Evolutionary conservation across 805 yeast species (phyloP), one percentile per base, ranked within the genome.

Genomic region (Schizosaccharomyces octosporus): DNA sequence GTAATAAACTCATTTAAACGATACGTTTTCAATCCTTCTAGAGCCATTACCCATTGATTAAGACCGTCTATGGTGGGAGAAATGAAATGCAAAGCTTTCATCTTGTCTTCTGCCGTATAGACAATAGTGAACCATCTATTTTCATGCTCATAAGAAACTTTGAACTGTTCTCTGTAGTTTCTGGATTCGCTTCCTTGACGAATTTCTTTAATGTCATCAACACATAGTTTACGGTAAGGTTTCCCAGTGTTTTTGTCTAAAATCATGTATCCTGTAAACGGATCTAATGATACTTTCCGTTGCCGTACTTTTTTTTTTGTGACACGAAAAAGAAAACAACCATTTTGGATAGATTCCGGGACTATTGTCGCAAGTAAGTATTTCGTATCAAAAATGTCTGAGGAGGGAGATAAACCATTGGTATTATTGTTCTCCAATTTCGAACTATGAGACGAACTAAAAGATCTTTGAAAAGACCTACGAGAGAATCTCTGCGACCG

Each of bases 151-250:
- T 80, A 73, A 1, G 88, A 79, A 0, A 87, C 78, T 45, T 84
- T 82, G 65, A 86, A 79, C 70, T 88, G 95, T 68, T 89, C 95
- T 63, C 95, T 73, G 68, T 88, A 90, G 65, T 87, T 86, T 43
- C 79, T 77, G 1, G 96, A 96, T 66, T 84, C 86, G 24, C 77
- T 78, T 2, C 83, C 86, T 2, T 78, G 75, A 60, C 84, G 71
- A 1, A 84, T 75, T 62, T 79, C 80, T 63, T 79, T 78, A 59
- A 87, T 83, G 62, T 80, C 80, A 68, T 84, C 94, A 7, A 85
- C 74, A 21, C 71, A 70, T 63, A 81, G 66, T 48, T 68, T 70
- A 3, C 27, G 21, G 36, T 51, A 51, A 24, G 57, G 19, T 29
- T 51, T 61, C 45, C 63, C 64, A 2, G 75, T 64, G 66, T 77